These are phyloP conservation scores for Astrephomene gubernaculifera DNA, from an alignment of 139 green algal genomes.

Conservation along the genomic window DNA sequence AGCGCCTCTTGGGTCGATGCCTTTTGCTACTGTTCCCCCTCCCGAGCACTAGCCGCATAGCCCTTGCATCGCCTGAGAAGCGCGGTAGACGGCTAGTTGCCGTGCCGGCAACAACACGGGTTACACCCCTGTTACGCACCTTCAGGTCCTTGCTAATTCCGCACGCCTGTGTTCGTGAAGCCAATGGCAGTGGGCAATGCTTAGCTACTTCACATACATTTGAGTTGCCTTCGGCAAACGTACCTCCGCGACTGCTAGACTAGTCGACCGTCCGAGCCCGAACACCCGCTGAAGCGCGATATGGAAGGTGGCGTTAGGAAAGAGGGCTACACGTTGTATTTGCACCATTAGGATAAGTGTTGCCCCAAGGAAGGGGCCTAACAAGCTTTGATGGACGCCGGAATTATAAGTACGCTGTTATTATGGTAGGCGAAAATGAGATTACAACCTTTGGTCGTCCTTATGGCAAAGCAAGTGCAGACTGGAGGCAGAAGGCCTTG, in stretches of 20 bases:
- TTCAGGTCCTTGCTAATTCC: constrained; percentile 60
- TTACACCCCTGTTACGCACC: constrained; percentile 37
- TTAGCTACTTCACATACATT: too few species aligned
- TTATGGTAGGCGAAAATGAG: neutral
- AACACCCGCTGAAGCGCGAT: constrained; percentile 6
- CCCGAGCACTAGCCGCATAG: too few species aligned
- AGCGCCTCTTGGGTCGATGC: too few species aligned
- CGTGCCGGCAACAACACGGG: too few species aligned
- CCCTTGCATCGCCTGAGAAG: too few species aligned
- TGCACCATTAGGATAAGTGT: constrained; percentile 14
- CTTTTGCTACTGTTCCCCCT: too few species aligned
- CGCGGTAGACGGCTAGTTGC: too few species aligned
- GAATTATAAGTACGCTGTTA: too few species aligned
- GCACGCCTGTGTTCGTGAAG: constrained; percentile 36
- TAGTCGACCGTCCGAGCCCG: neutral
- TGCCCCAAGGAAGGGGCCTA: neutral
- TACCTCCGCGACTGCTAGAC: constrained; percentile 4
- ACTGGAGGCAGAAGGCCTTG: too few species aligned
- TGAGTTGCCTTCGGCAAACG: neutral
- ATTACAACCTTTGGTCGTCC: too few species aligned
- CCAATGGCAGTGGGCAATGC: neutral
- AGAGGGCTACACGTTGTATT: constrained; percentile 11
- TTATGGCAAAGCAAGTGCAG: too few species aligned
- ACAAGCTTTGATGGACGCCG: neutral
- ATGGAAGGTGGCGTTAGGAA: constrained; percentile 13